Evolutionary conservation across 2,329 filamentous ascomycete genomes (phyloP), one percentile per base, ranked within the genome.

Genomic region (Xylariaceae sp.): DNA sequence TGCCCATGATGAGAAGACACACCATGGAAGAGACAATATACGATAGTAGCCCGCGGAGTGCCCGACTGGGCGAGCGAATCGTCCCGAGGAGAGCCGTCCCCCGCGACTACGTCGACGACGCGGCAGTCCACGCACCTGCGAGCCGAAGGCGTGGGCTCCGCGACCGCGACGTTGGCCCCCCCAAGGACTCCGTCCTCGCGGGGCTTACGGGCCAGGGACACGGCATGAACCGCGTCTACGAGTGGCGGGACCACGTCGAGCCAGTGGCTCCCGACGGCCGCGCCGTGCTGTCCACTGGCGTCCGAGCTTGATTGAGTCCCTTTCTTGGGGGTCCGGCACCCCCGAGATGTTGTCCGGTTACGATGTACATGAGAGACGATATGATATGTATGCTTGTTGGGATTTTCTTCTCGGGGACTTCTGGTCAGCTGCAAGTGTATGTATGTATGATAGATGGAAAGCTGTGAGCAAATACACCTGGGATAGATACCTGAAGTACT

Each of bases 11-110:
- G 40, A 52, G 63, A 27, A 54, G 61, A 28, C 60, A 65, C 37
- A 61, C 59, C 5, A 55, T 63, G 46, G 64, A 67, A 5, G 58
- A 62, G 12, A 62, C 65, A 4, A 32, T 59, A 29, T 63, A 64
- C 45, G 53, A 57, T 39, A n/a, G n/a, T n/a, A 45, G 38, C 25
- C 46, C 50, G 21, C 46, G 53, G 19, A 50, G 46, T 32, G 45
- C 47, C 33, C 52, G 50, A 18, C 50, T 55, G 23, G 48, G 52
- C 12, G 55, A 56, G 17, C 49, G 53, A 22, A 41, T 51, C 19
- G 26, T 40, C n/a, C 47, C 49, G 12, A 44, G 50, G 32, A 42
- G 49, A 33, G 40, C 43, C 7, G 22, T 42, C 17, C 40, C 49
- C 12, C 45, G 42, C 32, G 43, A 47, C 29, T 53, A 50, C 32